Evolutionary conservation across 495 filamentous ascomycete genomes (phyloP), one percentile per base, ranked within the genome.

Genomic region (Trichoderma orchidacearum): DNA sequence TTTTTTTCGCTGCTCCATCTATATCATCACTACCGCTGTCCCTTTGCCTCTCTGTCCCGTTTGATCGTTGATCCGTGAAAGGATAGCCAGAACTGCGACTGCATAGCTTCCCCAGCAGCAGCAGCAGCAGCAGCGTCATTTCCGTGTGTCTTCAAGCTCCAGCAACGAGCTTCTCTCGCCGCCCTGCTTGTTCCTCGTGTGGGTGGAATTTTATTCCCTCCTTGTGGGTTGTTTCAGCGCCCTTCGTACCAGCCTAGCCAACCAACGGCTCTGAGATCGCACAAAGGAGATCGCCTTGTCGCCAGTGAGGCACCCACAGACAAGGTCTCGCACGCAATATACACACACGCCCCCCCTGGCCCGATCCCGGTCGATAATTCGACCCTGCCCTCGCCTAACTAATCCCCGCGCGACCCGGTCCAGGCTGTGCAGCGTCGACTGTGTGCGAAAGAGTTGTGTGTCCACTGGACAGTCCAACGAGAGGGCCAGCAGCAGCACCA

Each of bases 351-450:
- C 41, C 36, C 34, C 34, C 34, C 34, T 36, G 34, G 34, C 34
- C 11, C 3, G 13, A 36, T 36, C 34, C 34, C n/a, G 34, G 34
- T 13, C 34, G 34, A 7, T 15, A 13, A 36, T 36, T 64, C 62
- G 56, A 51, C 63, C 59, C 59, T 66, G 57, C 59, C 58, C 58
- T 61, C 61, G 62, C 61, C 62, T 63, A 64, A 62, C 65, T 62
- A 58, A 58, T 48, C 58, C 59, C 55, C 59, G 57, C 60, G 64
- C 56, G 25, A 58, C 63, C 58, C 61, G 41, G 41, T 25, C 21
- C 21, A 25, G 41, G 41, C 41, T 48, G 41, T 48, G 41, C 41
- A 48, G 41, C 23, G 12, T 48, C 41, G 7, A 48, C 18, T 48
- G 41, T 48, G 41, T 48, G 41, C 23, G 41, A 15, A 41, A 17